Conservation (phyloP, 352 stramenopile genomes). For the Pythium coloratum region DNA sequence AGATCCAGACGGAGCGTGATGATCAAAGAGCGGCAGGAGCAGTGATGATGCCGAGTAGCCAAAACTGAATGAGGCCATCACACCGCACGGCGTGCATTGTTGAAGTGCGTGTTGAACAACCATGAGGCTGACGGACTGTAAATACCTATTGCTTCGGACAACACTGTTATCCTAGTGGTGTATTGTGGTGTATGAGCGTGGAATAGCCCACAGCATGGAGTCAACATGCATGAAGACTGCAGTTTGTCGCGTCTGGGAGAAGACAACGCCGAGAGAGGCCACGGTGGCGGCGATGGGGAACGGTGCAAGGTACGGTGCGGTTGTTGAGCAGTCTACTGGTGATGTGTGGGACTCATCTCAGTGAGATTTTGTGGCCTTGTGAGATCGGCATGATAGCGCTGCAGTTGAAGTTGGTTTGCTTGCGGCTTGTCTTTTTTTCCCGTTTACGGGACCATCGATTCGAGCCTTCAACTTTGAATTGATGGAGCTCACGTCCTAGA, state of each 20-base stretch:
- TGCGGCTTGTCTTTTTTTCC: not conserved
- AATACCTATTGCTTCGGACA: no score
- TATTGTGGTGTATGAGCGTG: no score
- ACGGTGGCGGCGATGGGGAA: no score
- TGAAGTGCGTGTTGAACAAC: no score
- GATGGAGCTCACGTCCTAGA: not conserved
- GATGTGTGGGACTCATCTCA: not conserved
- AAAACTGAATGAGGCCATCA: no score
- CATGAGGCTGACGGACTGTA: no score
- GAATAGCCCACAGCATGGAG: no score
- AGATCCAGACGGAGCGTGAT: not conserved
- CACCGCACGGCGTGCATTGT: no score
- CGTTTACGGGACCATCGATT: not conserved
- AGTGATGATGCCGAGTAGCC: not conserved
- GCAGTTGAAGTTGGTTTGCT: not conserved
- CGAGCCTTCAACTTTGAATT: not conserved
- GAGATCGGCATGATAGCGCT: conserved; percentile 3
- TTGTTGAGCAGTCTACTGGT: not conserved
- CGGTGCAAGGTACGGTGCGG: no score
- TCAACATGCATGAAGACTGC: no score
- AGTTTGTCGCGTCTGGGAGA: not conserved
- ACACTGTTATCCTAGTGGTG: no score
- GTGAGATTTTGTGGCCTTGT: not conserved
- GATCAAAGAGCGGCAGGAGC: not conserved
- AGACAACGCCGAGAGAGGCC: not conserved